Percentiles rank a stretch among this genome's conserved stretches.
Conservation (phyloP, 1,284 basidiomycete species). For the Tetrapyrgos nigripes region DNA sequence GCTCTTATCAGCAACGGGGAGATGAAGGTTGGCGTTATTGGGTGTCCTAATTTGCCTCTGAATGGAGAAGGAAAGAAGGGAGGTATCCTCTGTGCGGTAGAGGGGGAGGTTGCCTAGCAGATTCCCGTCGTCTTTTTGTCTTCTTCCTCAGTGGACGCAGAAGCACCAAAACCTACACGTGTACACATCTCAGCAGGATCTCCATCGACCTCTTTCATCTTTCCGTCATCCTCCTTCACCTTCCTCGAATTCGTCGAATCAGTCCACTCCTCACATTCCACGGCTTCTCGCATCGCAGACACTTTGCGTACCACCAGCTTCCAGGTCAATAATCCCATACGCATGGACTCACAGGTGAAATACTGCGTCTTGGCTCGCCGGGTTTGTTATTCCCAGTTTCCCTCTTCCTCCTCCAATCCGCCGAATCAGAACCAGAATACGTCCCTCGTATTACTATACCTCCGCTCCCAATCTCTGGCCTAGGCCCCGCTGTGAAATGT, state of each 20-base stretch:
- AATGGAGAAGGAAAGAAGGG: constrained; percentile 72
- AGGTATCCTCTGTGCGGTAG: constrained; percentile 84
- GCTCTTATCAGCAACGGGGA: constrained; percentile 87
- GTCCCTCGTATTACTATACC: too few species aligned
- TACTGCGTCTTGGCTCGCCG: constrained; percentile 90
- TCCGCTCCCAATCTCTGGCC: constrained; percentile 88
- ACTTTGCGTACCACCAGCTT: constrained; percentile 75
- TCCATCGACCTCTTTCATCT: constrained; percentile 52
- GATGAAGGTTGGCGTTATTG: constrained; percentile 91
- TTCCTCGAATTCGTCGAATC: constrained; percentile 96
- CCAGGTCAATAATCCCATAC: constrained; percentile 69
- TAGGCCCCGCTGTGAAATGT: constrained; percentile 57
- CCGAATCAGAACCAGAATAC: too few species aligned
- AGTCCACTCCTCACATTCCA: constrained; percentile 88
- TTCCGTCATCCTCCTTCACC: constrained; percentile 60
- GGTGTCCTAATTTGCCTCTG: constrained; percentile 92
- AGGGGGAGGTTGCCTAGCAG: constrained; percentile 84
- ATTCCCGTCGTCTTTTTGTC: not conserved
- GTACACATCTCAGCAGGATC: constrained; percentile 37
- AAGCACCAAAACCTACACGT: constrained; percentile 33
- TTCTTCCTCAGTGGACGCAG: constrained; percentile 17
- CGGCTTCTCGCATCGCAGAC: constrained; percentile 79
- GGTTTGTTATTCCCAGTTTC: too few species aligned
- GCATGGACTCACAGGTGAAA: constrained; percentile 99
- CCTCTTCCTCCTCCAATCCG: too few species aligned